phyloP scores from a whole-genome alignment of 805 yeast genomes.

The Cyberlindnera nakhonratchasimensis region DNA sequence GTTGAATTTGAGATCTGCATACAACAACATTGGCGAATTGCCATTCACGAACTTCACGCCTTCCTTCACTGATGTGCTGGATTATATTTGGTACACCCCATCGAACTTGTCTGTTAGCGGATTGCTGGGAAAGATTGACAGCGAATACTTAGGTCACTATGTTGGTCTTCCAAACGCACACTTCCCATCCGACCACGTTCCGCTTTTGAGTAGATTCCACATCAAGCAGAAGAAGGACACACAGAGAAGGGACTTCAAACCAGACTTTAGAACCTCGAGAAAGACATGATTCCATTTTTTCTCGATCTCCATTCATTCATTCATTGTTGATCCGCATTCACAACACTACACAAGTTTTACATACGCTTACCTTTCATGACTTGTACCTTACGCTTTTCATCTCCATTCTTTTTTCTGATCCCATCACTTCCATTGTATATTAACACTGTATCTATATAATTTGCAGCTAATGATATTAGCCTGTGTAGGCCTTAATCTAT shows the following conservation, averaged over 20 bases:
- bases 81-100: slow-evolving; percentile 93
- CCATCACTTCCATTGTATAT: slow-evolving; percentile 1
- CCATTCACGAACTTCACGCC: slow-evolving; percentile 96
- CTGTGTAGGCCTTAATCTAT: too few relatives aligned
- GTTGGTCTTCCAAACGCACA: slow-evolving; percentile 94
- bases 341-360: neutral
- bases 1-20: slow-evolving; percentile 80
- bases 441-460: neutral
- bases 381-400: neutral
- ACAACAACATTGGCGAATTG: slow-evolving; percentile 78
- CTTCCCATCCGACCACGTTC: slow-evolving; percentile 92
- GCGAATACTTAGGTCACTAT: slow-evolving; percentile 66
- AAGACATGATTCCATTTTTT: slow-evolving; percentile 31
- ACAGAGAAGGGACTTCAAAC: slow-evolving; percentile 21
- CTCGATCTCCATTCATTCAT: neutral
- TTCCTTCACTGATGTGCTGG: slow-evolving; percentile 87
- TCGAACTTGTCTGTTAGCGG: slow-evolving; percentile 79
- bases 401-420: neutral
- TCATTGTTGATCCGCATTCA: too few relatives aligned
- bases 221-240: slow-evolving; percentile 34
- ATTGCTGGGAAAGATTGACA: slow-evolving; percentile 78
- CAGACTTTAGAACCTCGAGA: slow-evolving; percentile 30
- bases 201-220: slow-evolving; percentile 69
- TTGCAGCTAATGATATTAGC: too few relatives aligned
- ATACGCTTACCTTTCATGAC: neutral